These are phyloP conservation scores for Talaromyces sp. DNA, from an alignment of 2,329 filamentous ascomycete genomes.

Conservation along the genomic window DNA sequence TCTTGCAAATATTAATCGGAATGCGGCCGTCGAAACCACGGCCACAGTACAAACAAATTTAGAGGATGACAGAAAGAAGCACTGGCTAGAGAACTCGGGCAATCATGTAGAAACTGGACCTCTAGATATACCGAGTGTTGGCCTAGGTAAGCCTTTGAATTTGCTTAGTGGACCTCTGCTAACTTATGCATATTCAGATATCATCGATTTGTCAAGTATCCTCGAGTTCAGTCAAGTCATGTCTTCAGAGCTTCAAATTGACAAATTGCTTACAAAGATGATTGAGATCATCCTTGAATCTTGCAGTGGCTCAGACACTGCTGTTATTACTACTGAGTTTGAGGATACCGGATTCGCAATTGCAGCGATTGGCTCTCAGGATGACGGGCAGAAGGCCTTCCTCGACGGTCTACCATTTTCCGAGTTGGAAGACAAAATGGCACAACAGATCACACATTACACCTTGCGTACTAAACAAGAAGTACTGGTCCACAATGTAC, in stretches of 20 bases:
- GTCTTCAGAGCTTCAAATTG: slow-evolving; percentile 62
- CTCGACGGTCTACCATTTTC: slow-evolving; percentile 55
- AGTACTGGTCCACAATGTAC: slow-evolving; percentile 61
- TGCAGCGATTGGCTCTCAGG: slow-evolving; percentile 58
- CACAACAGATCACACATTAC: slow-evolving; percentile 61
- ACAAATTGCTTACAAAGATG: slow-evolving; percentile 61
- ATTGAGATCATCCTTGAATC: slow-evolving; percentile 63
- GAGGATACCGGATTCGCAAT: slow-evolving; percentile 59
- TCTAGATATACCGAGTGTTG: slow-evolving; percentile 42
- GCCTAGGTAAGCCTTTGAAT: slow-evolving; percentile 31
- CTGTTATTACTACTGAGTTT: slow-evolving; percentile 59
- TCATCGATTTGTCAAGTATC: slow-evolving; percentile 62
- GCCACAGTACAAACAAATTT: slow-evolving; percentile 29
- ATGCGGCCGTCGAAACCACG: slow-evolving; percentile 29
- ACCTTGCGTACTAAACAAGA: slow-evolving; percentile 60
- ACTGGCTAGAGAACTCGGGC: slow-evolving; percentile 43
- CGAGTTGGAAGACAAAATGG: slow-evolving; percentile 57
- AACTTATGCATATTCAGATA: slow-evolving; percentile 51
- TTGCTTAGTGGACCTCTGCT: slow-evolving; percentile 17
- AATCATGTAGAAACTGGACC: slow-evolving; percentile 37
- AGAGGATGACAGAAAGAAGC: slow-evolving; percentile 41
- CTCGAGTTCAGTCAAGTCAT: slow-evolving; percentile 63
- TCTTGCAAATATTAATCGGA: slow-evolving; percentile 41
- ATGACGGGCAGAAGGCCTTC: slow-evolving; percentile 53
- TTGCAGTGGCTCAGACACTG: slow-evolving; percentile 58